A percentile compares a stretch with the other conserved stretches of the same genome.
phyloP scores from a whole-genome alignment of 306 rosid species.

The Trichosanthes cucumerina region DNA sequence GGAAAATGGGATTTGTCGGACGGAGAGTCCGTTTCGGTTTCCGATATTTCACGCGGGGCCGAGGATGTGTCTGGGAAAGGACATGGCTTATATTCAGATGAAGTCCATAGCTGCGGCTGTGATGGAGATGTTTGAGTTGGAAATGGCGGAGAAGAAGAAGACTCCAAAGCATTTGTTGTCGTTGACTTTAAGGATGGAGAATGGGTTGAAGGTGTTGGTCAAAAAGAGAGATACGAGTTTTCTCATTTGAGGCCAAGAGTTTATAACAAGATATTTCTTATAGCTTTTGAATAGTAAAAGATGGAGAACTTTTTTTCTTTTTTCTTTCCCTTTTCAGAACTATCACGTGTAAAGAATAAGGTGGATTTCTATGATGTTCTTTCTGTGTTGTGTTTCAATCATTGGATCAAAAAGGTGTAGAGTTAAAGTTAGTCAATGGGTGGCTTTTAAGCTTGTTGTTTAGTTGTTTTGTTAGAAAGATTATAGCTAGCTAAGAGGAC shows the following conservation, averaged over 20 bases:
- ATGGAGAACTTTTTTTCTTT: background rate
- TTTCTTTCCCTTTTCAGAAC: background rate
- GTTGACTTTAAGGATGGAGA: conserved; percentile 45
- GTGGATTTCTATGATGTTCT: background rate
- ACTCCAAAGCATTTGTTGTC: conserved; percentile 36
- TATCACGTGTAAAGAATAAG: background rate
- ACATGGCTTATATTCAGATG: conserved; percentile 75
- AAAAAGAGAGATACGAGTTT: background rate
- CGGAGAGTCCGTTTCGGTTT: conserved; percentile 37
- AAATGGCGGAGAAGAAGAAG: conserved; percentile 12
- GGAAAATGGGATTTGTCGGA: conserved; percentile 29
- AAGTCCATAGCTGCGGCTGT: conserved; percentile 53
- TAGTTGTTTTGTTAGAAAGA: too few relatives aligned
- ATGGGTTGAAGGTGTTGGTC: conserved; percentile 27
- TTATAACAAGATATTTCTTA: background rate
- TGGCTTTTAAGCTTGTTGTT: too few relatives aligned
- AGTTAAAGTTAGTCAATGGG: too few relatives aligned
- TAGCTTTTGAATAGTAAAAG: background rate
- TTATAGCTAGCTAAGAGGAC: too few relatives aligned
- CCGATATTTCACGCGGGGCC: conserved; percentile 66
- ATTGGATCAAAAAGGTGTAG: too few relatives aligned
- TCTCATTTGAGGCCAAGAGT: background rate
- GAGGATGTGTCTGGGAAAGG: conserved; percentile 62
- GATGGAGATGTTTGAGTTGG: conserved; percentile 36
- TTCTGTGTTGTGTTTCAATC: background rate